phyloP scores from a whole-genome alignment of 805 yeast genomes.

The Ogataea paraovalis region DNA sequence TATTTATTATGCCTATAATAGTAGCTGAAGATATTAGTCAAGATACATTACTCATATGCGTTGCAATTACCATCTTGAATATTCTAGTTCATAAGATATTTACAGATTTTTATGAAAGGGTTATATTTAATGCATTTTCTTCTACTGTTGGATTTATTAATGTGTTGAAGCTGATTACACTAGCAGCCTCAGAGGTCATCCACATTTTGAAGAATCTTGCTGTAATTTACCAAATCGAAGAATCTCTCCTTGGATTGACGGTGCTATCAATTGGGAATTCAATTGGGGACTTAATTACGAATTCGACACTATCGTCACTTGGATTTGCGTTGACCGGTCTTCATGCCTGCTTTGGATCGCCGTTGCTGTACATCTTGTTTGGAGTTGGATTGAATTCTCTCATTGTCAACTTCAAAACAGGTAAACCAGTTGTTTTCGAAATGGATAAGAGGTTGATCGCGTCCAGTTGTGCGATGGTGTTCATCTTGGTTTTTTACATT shows the following conservation, averaged over 20 bases:
- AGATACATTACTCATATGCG: slow-evolving; percentile 1
- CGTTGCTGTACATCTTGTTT: slow-evolving; percentile 42
- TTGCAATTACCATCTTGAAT: slow-evolving; percentile 2
- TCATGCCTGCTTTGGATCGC: slow-evolving; percentile 53
- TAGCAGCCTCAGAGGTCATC: slow-evolving; percentile 28
- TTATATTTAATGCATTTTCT: slow-evolving; percentile 19
- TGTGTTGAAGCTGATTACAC: slow-evolving; percentile 28
- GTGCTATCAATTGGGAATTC: slow-evolving; percentile 49
- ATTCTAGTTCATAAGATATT: background rate
- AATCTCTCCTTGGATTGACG: slow-evolving; percentile 45
- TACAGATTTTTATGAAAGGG: slow-evolving; percentile 5
- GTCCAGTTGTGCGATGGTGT: slow-evolving; percentile 38
- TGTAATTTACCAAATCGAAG: slow-evolving; percentile 38
- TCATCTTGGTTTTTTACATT: slow-evolving; percentile 36
- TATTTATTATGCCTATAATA: slow-evolving; percentile 20
- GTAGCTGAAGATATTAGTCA: background rate
- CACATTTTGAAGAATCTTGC: slow-evolving; percentile 41
- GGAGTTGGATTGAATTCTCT: slow-evolving; percentile 50
- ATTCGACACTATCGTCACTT: slow-evolving; percentile 37
- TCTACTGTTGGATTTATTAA: slow-evolving; percentile 28
- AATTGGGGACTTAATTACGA: slow-evolving; percentile 49
- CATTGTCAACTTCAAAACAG: slow-evolving; percentile 21
- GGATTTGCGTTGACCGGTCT: slow-evolving; percentile 42
- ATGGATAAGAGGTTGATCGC: slow-evolving; percentile 36
- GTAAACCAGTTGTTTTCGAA: slow-evolving; percentile 30